Base-by-base conservation (phyloP, 2,329 filamentous ascomycete species). In the Botrytis sinoallii region DNA sequence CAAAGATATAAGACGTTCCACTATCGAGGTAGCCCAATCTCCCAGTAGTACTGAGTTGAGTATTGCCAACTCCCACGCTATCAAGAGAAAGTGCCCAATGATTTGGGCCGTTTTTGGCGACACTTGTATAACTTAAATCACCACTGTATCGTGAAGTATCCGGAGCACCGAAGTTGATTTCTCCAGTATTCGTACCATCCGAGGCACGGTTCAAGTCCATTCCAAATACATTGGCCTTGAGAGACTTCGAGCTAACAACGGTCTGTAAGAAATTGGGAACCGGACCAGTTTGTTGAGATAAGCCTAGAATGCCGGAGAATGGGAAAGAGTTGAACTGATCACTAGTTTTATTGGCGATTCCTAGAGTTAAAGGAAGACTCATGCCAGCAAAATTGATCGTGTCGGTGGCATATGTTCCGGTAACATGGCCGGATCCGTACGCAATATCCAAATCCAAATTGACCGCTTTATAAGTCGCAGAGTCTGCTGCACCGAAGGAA, bases 241-340 rank as follows among this genome's bases (percentile, higher is more conserved):
- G 84, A 32, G 88, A 79, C 35, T 87, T 85, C n/a, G 87, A 85
- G 1, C 86, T 79, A 25, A 85, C 84, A 63, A 97, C 82, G 2
- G 86, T 84, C 57, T 91, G 85, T 80, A 96, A 85, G 77, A 96
- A 90, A 63, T 90, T 93, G 32, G 92, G 88, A 8, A 87, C 87
- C 52, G 84, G 85, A 22, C 63, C 55, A 4, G 87, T 84, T 16
- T 87, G 87, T 78, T 91, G 90, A 25, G 92, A 92, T 38, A 97
- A 84, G 6, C 94, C 94, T 4, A 97, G 84, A 67, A 97, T 97
- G 38, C 94, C 94, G 81, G 97, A 94, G 82, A 97, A 94, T 1
- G 93, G 92, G 78, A 95, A 97, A 70, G 88, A 87, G 42, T 85
- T 83, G 81, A 97, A 97, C 76, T 96, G 90, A 70, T 89, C 83